A percentile compares a stretch with the other conserved stretches of the same genome.
Conservation (phyloP, 129 eudicot genomes). For the Centrapalus pauciflorus region DNA sequence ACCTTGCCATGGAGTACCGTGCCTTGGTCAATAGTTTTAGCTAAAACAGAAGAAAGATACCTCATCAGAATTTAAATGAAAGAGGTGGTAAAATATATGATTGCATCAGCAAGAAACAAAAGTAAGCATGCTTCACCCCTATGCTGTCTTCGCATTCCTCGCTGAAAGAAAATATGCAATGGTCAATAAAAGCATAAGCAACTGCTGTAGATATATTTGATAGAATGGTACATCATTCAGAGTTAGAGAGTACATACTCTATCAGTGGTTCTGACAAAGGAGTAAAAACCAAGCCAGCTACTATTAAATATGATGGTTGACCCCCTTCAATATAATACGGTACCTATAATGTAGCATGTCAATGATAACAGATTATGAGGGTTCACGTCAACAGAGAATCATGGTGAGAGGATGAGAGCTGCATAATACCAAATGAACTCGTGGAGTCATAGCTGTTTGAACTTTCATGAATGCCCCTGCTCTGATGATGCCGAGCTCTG, state of each 20-base stretch:
- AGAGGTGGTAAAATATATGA: background rate
- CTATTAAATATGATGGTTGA: slow-evolving; percentile 84
- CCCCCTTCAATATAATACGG: slow-evolving; percentile 93
- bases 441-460: slow-evolving; percentile 61
- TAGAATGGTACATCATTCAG: background rate
- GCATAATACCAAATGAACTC: slow-evolving; percentile 80
- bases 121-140: slow-evolving; percentile 50
- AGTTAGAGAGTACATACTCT: slow-evolving; percentile 52
- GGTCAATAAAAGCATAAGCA: slow-evolving; percentile 10
- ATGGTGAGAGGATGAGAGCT: background rate
- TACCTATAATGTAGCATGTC: slow-evolving; percentile 47
- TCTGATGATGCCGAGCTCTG: slow-evolving; percentile 86
- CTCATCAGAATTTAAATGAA: slow-evolving; percentile 5
- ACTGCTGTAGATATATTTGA: background rate
- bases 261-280: slow-evolving; percentile 93
- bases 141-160: slow-evolving; percentile 89
- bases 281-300: slow-evolving; percentile 94
- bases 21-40: slow-evolving; percentile 86
- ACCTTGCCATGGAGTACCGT: slow-evolving; percentile 78
- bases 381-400: slow-evolving; percentile 2
- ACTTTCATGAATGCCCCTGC: slow-evolving; percentile 70
- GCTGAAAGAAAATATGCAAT: slow-evolving; percentile 31
- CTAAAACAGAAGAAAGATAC: slow-evolving; percentile 30
- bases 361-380: background rate
- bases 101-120: background rate